phyloP scores from a whole-genome alignment of 805 yeast species.

The Metschnikowia hibisci region DNA sequence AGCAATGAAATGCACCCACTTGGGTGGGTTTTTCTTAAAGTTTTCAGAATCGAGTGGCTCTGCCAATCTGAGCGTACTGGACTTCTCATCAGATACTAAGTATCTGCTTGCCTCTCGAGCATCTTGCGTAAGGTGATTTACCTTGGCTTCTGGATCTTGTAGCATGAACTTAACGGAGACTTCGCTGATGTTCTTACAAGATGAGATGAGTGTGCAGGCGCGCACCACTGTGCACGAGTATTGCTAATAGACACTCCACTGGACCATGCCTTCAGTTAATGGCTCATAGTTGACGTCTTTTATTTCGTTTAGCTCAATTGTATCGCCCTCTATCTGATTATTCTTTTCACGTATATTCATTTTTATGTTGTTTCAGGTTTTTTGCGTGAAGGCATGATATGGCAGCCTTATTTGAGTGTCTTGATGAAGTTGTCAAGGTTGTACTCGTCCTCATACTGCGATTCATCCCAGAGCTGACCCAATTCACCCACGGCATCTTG shows the following conservation, averaged over 20 bases:
- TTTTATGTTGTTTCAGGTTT: background rate
- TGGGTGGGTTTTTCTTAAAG: slow-evolving; percentile 19
- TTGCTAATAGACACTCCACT: background rate
- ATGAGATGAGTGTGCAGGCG: background rate
- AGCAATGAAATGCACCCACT: slow-evolving; percentile 80
- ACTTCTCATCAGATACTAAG: slow-evolving; percentile 69
- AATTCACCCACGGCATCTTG: slow-evolving; percentile 84
- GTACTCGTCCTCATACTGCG: slow-evolving; percentile 95
- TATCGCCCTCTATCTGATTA: background rate
- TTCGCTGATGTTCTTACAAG: background rate
- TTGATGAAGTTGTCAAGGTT: slow-evolving; percentile 89
- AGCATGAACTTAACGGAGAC: background rate
- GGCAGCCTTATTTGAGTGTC: slow-evolving; percentile 46
- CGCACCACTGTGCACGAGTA: background rate
- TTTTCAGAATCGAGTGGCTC: slow-evolving; percentile 21
- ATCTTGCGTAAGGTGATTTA: slow-evolving; percentile 32
- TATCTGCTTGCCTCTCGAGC: slow-evolving; percentile 58
- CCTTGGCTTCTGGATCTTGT: background rate
- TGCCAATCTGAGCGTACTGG: slow-evolving; percentile 47
- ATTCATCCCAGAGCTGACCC: slow-evolving; percentile 93
- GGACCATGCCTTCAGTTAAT: too few species aligned
- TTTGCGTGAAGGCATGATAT: background rate
- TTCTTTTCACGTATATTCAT: background rate
- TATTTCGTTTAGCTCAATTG: too few species aligned
- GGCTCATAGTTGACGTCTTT: background rate